A percentile compares a stretch with the other conserved stretches of the same genome.
Conservation (phyloP, 2,329 filamentous ascomycete species). For the Sphaceloma murrayae region DNA sequence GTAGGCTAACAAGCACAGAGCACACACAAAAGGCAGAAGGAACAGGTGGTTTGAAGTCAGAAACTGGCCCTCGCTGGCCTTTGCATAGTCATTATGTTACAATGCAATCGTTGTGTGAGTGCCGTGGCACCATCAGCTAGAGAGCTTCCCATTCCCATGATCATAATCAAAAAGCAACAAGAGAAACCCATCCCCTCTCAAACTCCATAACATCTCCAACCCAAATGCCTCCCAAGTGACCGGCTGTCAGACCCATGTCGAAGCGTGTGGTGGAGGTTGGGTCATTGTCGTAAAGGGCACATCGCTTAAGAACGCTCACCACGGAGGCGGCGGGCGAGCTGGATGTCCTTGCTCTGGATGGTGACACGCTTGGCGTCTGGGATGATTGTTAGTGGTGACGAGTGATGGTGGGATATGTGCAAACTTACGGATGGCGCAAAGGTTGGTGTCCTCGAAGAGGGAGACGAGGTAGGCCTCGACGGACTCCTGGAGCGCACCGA, state of each 20-base stretch:
- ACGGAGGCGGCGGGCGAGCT: slow-evolving; percentile 60
- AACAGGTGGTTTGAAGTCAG: slow-evolving; percentile 4
- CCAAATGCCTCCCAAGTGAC: slow-evolving; percentile 11
- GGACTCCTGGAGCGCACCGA: slow-evolving; percentile 86
- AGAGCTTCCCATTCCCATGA: slow-evolving; percentile 20
- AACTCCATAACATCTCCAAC: slow-evolving; percentile 17
- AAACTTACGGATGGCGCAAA: slow-evolving; percentile 89
- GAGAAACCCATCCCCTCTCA: slow-evolving; percentile 19
- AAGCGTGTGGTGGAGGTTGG: slow-evolving; percentile 16
- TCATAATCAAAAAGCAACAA: slow-evolving; percentile 18
- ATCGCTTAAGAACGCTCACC: slow-evolving; percentile 43
- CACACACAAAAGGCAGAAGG: not conserved
- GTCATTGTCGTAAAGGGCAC: slow-evolving; percentile 7
- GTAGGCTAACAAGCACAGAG: not conserved
- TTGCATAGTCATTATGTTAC: slow-evolving; percentile 34
- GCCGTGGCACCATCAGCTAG: slow-evolving; percentile 17
- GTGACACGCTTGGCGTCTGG: slow-evolving; percentile 13
- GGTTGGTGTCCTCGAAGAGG: slow-evolving; percentile 91
- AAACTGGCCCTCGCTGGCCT: slow-evolving; percentile 14
- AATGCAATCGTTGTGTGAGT: slow-evolving; percentile 24
- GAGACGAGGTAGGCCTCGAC: slow-evolving; percentile 94
- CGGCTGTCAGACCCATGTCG: slow-evolving; percentile 2
- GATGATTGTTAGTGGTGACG: slow-evolving; percentile 21
- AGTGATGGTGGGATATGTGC: not conserved
- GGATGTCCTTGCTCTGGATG: slow-evolving; percentile 74